A percentile compares a stretch with the other conserved stretches of the same genome.
phyloP scores from a whole-genome alignment of 169 alveolate species.

The Plasmodium relictum region DNA sequence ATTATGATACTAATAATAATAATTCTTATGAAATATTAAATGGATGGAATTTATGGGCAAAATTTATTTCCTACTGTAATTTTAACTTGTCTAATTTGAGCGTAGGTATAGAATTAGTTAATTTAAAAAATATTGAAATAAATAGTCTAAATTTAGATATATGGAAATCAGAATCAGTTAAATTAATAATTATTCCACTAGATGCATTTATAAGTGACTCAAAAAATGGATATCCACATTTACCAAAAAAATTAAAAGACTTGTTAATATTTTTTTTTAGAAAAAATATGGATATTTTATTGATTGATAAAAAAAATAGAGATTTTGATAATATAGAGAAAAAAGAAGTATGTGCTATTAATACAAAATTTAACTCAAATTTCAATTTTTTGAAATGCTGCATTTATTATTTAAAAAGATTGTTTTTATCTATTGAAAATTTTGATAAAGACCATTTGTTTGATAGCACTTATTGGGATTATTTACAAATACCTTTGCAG shows the following conservation, averaged over 20 bases:
- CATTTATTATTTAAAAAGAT: conserved; percentile 66
- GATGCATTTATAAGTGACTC: conserved; percentile 48
- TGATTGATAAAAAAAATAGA: conserved; percentile 4
- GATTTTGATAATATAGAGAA: background rate
- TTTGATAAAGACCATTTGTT: conserved; percentile 50
- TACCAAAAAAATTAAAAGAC: conserved; percentile 67
- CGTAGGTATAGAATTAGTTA: conserved; percentile 55
- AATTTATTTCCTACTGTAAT: conserved; percentile 58
- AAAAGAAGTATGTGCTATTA: background rate
- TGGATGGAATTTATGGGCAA: conserved; percentile 76
- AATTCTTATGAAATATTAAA: background rate
- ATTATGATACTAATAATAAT: background rate
- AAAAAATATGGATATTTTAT: conserved; percentile 58
- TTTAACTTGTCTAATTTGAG: conserved; percentile 32
- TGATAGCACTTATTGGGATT: conserved; percentile 77
- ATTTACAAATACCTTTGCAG: conserved; percentile 85
- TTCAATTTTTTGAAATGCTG: conserved; percentile 34
- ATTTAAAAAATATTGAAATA: conserved; percentile 35
- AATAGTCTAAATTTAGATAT: conserved; percentile 45
- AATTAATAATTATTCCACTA: conserved; percentile 70
- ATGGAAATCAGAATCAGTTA: conserved; percentile 77
- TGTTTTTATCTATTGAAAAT: conserved; percentile 71
- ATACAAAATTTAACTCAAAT: background rate
- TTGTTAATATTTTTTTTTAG: conserved; percentile 66
- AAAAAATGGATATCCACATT: conserved; percentile 57